Evolutionary conservation across 345 rosid species (phyloP), one percentile per base, ranked within the genome.

Genomic region (Psidium friedrichsthalianum): DNA sequence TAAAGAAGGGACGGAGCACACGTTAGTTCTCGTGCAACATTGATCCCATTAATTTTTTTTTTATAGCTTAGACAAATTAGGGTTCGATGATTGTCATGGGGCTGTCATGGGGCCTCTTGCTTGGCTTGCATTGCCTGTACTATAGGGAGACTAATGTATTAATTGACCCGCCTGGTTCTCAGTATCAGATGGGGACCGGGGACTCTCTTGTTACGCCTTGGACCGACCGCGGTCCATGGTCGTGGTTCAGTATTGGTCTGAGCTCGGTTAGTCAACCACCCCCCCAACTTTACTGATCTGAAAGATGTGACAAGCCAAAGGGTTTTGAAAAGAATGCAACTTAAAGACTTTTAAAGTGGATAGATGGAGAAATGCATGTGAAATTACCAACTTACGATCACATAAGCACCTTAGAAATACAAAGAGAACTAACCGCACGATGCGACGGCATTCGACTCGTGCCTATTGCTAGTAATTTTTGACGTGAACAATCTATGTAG

Each of bases 401-500:
- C 9, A 10, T 18, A 32, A 69, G 5, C 47, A 36, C 25, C 78
- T 69, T 8, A 11, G 25, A 36, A 18, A 4, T 36, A 20, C 42
- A 21, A 22, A 24, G n/a, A 24, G 11, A 0, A 56, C 5, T 7
- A 7, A 22, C n/a, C 8, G 78, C 47, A 5, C 3, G 22, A 36
- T 3, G 3, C 3, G 24, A 9, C 6, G 11, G 5, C 7, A 69
- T 10, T 6, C 2, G 13, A 8, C 47, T 32, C 25, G 2, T 69
- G 78, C 1, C 3, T 10, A 2, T 5, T 18, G 25, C 13, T 1
- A 0, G 2, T 4, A 2, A 69, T 18, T 32, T 36, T 0, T 8
- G 47, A 20, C 6, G 6, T 1, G 14, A 36, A 36, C 14, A 9
- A 32, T 20, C 11, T 7, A 69, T 5, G 13, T 8, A 9, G 25